phyloP scores from a whole-genome alignment of 352 stramenopile species.

The Phytophthora macrochlamydospora region DNA sequence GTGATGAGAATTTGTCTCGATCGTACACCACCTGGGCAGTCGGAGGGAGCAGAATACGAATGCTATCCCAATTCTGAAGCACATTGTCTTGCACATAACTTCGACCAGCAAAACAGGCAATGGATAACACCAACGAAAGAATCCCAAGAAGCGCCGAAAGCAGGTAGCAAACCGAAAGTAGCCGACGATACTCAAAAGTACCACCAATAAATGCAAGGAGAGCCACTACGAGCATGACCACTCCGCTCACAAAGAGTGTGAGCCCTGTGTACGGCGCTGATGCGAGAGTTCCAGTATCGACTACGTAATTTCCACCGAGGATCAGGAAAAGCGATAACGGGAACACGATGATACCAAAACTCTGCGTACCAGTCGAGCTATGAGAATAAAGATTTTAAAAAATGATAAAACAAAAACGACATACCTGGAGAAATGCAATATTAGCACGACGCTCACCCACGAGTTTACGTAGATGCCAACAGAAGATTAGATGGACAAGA shows the following conservation, averaged over 20 bases:
- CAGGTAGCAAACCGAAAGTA: constrained; percentile 73
- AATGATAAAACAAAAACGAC: neutral
- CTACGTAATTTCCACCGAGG: constrained; percentile 75
- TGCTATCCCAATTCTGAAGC: constrained; percentile 55
- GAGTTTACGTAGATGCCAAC: constrained; percentile 46
- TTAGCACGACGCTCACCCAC: constrained; percentile 60
- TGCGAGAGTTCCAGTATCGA: constrained; percentile 62
- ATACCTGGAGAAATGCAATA: constrained; percentile 67
- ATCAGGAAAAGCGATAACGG: constrained; percentile 74
- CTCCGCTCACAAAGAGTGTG: constrained; percentile 60
- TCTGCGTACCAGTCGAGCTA: constrained; percentile 25
- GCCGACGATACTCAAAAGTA: constrained; percentile 78
- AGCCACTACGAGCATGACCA: constrained; percentile 59
- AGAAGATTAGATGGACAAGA: constrained; percentile 42
- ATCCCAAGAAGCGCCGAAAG: constrained; percentile 59
- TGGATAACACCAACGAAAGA: constrained; percentile 52
- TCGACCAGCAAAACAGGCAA: constrained; percentile 61
- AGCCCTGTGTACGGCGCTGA: constrained; percentile 78
- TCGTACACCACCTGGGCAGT: constrained; percentile 75
- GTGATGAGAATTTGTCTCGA: constrained; percentile 58
- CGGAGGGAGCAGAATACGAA: constrained; percentile 68
- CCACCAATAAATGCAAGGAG: constrained; percentile 71
- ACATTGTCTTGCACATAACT: constrained; percentile 60
- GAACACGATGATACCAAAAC: constrained; percentile 69
- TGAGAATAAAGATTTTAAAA: constrained; percentile 1